Percentiles rank a stretch among this genome's conserved stretches.
phyloP scores from a whole-genome alignment of 495 filamentous ascomycete species.

The Penicillium subrubescens region DNA sequence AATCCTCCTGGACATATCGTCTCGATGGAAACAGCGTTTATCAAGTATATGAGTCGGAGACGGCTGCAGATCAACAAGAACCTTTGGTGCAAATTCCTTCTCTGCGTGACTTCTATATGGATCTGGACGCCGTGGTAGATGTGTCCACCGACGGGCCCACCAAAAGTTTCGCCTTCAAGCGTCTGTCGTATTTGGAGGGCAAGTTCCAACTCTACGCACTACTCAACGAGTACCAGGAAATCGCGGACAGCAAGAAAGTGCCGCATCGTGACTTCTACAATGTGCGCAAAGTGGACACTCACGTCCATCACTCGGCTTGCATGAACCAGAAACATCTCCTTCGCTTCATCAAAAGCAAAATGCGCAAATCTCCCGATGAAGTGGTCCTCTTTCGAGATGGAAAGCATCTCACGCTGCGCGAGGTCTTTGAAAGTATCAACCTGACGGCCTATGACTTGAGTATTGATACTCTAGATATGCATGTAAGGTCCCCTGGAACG shows the following conservation, averaged over 20 bases:
- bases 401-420: slow-evolving; percentile 83
- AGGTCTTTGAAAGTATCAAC: slow-evolving; percentile 97
- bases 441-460: slow-evolving; percentile 96
- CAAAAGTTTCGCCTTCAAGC: slow-evolving; percentile 94
- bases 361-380: slow-evolving; percentile 96
- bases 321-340: slow-evolving; percentile 99
- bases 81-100: slow-evolving; percentile 83
- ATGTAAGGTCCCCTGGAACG: slow-evolving; percentile 56
- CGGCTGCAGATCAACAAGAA: slow-evolving; percentile 58
- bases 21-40: slow-evolving; percentile 86
- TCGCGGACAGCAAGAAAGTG: slow-evolving; percentile 95
- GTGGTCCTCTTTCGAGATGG: slow-evolving; percentile 91
- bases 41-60: slow-evolving; percentile 75
- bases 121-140: slow-evolving; percentile 81
- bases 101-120: slow-evolving; percentile 90
- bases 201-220: slow-evolving; percentile 94
- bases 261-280: slow-evolving; percentile 99
- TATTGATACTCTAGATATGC: slow-evolving; percentile 99
- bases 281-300: slow-evolving; percentile 96
- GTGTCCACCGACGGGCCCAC: slow-evolving; percentile 91
- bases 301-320: slow-evolving; percentile 98
- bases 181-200: slow-evolving; percentile 91
- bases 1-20: slow-evolving; percentile 68
- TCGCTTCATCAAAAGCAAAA: slow-evolving; percentile 98
- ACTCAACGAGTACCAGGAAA: slow-evolving; percentile 95